A percentile compares a stretch with the other conserved stretches of the same genome.
These are phyloP conservation scores for Trichoderma citrinoviride DNA, from an alignment of 2,329 filamentous ascomycete species.

Conservation along the genomic window DNA sequence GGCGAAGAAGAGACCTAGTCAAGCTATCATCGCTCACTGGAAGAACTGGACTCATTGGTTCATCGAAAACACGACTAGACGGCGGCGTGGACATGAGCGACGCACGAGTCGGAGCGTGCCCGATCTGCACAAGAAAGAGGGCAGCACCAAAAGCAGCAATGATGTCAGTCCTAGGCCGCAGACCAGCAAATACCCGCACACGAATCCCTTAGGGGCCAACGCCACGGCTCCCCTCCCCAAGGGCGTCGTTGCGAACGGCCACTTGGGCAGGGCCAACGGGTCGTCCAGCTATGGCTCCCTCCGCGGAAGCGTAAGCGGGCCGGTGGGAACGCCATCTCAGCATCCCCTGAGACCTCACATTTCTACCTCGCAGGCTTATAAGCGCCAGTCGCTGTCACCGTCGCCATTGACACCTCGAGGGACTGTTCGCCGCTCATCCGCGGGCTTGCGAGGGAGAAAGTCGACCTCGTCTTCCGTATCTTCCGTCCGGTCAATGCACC, in stretches of 20 bases:
- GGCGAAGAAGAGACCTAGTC: conserved; percentile 55
- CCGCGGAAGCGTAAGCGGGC: conserved; percentile 28
- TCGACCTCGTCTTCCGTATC: conserved; percentile 95
- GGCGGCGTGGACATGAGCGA: conserved; percentile 48
- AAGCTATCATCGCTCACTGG: conserved; percentile 59
- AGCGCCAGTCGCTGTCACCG: conserved; percentile 79
- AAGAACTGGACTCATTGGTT: conserved; percentile 65
- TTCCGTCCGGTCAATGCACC: conserved; percentile 86
- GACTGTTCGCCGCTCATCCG: conserved; percentile 77
- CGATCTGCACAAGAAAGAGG: conserved; percentile 53
- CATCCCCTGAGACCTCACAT: conserved; percentile 32
- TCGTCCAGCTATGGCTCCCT: conserved; percentile 25
- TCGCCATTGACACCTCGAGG: conserved; percentile 85
- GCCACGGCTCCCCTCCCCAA: conserved; percentile 48
- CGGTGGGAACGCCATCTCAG: conserved; percentile 31
- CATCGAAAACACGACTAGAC: conserved; percentile 56
- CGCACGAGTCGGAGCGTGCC: conserved; percentile 58
- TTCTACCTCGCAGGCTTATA: conserved; percentile 47
- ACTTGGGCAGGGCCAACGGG: conserved; percentile 33
- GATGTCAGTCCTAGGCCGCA: conserved; percentile 58
- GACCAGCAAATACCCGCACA: conserved; percentile 55
- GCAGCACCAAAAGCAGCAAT: conserved; percentile 45
- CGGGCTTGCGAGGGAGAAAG: conserved; percentile 83
- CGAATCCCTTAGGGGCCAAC: conserved; percentile 36
- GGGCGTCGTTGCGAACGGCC: conserved; percentile 53